These are phyloP conservation scores for Boletus pseudopeckii DNA, from an alignment of 768 basidiomycete species.

Conservation along the genomic window DNA sequence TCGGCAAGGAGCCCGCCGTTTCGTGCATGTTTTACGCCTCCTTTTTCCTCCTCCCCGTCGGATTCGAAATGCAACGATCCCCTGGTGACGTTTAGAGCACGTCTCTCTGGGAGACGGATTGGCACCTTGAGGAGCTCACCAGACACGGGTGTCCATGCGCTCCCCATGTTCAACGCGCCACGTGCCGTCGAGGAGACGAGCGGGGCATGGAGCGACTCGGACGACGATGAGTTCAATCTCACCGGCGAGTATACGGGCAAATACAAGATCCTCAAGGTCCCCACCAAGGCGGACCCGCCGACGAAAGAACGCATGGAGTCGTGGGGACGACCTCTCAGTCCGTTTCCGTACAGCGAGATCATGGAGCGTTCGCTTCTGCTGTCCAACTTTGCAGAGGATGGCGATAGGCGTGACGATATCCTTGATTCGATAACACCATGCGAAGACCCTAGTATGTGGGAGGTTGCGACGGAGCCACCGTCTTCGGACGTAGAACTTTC, in stretches of 20 bases:
- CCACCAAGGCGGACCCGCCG: conserved; percentile 64
- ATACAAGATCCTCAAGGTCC: conserved; percentile 53
- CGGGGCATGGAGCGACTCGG: conserved; percentile 27
- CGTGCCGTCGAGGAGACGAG: conserved; percentile 2
- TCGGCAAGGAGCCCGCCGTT: conserved; percentile 25
- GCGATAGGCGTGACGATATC: not conserved
- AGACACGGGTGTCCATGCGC: not conserved
- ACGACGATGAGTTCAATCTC: conserved; percentile 34
- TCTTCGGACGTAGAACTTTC: conserved; percentile 14
- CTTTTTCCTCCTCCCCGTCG: conserved; percentile 33
- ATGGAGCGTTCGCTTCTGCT: conserved; percentile 28
- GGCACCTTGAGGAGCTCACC: conserved; percentile 1
- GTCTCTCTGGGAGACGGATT: conserved; percentile 14
- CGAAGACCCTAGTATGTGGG: conserved; percentile 16
- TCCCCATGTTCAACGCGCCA: conserved; percentile 17
- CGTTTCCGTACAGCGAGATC: conserved; percentile 47
- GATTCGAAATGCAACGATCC: not conserved
- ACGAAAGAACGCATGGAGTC: conserved; percentile 46
- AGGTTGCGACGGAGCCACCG: conserved; percentile 21
- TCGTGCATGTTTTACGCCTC: conserved; percentile 37
- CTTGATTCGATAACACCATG: not conserved
- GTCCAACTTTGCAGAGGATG: conserved; percentile 11
- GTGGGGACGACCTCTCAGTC: conserved; percentile 72
- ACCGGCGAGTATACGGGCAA: conserved; percentile 66
- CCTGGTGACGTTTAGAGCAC: conserved; percentile 16